Base-by-base conservation (phyloP, 1,284 basidiomycete genomes). In the Xerocomus nothofagi region DNA sequence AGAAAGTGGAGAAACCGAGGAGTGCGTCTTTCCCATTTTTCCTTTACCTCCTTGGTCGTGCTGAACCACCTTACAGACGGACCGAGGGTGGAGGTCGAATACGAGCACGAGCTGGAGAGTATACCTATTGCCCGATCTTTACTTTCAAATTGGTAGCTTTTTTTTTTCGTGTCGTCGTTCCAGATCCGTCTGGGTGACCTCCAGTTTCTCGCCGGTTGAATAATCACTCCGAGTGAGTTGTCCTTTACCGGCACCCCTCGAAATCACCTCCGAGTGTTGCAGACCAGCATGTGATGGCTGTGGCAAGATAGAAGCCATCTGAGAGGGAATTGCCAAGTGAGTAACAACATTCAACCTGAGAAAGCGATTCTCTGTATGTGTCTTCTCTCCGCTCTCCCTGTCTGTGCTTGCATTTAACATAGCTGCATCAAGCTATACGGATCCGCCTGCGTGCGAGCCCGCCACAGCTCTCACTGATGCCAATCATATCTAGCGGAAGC, bases 21-120 rank as follows among this genome's bases (percentile, higher is more conserved):
- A 80, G 82, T 82, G 64, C 54, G 80, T 73, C 36, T 17, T 24
- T 39, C 39, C 42, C 39, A 9, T 44, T 37, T 23, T 45, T 44
- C 34, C 31, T 51, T 37, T 44, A n/a, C 33, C 54, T 46, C 20
- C 43, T 46, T 52, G 7, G 10, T 39, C 29, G 54, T 43, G 33
- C 61, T 64, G 34, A 64, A 17, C 29, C 44, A 18, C 26, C 43
- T 55, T 5, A 40, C 67, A 86, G 86, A 78, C 56, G 88, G 85
- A 21, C 86, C 93, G 8, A 80, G 86, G 57, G 86, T 98, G 68
- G 91, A 96, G 68, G 87, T 98, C 69, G 95, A 98, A 71, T 96
- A 97, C 82, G 95, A 95, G 66, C 80, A 87, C 59, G 91, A 97
- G 73, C 80, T 91, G 65, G 92, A 93, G 70, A 83, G 75, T 54